These are phyloP conservation scores for Flagelloscypha sp. DNA, from an alignment of 768 basidiomycete genomes.

Conservation along the genomic window DNA sequence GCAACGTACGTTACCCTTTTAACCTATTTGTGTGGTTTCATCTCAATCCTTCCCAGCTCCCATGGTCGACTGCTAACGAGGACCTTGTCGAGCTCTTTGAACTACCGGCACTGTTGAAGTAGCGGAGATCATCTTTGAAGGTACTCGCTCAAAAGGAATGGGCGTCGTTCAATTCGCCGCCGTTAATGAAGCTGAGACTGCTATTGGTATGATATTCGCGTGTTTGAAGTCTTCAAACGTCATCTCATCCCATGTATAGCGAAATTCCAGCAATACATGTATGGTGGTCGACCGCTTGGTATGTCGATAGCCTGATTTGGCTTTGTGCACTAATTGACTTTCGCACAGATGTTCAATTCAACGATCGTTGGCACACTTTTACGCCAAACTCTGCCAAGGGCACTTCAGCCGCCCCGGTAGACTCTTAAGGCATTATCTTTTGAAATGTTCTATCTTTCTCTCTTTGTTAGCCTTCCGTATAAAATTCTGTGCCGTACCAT, in stretches of 20 bases:
- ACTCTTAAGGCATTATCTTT: too few species aligned
- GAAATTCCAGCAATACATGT: constrained; percentile 95
- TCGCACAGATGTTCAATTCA: constrained; percentile 77
- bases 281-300: constrained; percentile 85
- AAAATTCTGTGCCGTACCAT: too few species aligned
- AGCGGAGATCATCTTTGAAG: constrained; percentile 92
- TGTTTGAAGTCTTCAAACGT: too few species aligned
- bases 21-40: background rate
- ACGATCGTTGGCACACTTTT: constrained; percentile 93
- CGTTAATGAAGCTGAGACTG: constrained; percentile 84
- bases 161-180: constrained; percentile 94
- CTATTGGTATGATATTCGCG: constrained; percentile 53
- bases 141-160: constrained; percentile 85
- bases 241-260: constrained; percentile 33
- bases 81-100: constrained; percentile 97
- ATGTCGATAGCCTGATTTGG: constrained; percentile 17
- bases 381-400: constrained; percentile 85
- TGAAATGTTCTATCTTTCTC: too few species aligned
- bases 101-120: constrained; percentile 93
- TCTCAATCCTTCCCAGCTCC: constrained; percentile 48
- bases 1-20: constrained; percentile 68
- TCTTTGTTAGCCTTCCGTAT: too few species aligned
- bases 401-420: constrained; percentile 61
- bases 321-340: constrained; percentile 3
- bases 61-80: constrained; percentile 99